Conservation (phyloP, 2,329 filamentous ascomycete genomes). For the Ceratocystis destructans region DNA sequence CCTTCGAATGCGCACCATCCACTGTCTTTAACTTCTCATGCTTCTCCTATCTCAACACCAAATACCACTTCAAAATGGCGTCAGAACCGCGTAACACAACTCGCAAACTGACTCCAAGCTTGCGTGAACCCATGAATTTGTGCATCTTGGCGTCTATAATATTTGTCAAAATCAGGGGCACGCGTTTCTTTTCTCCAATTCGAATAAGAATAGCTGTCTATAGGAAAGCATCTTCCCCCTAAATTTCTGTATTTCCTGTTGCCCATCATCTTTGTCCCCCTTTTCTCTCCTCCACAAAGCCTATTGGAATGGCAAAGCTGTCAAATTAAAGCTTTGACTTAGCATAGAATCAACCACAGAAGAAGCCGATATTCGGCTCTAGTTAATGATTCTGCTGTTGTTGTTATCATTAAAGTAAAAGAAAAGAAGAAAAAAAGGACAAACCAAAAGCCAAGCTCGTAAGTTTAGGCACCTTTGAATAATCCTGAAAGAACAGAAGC, state of each 20-base stretch:
- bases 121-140: not conserved
- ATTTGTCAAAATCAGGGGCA: not conserved
- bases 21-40: too few relatives aligned
- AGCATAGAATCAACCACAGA: not conserved
- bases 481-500: too few relatives aligned
- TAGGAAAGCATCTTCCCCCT: too few relatives aligned
- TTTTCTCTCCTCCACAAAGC: not conserved
- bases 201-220: not conserved
- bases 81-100: not conserved
- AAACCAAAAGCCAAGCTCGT: too few relatives aligned
- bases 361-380: not conserved
- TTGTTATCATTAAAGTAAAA: too few relatives aligned
- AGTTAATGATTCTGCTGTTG: too few relatives aligned
- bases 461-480: too few relatives aligned
- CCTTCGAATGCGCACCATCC: too few relatives aligned
- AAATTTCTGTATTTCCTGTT: too few relatives aligned
- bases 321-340: slow-evolving; percentile 3
- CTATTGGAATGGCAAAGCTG: not conserved
- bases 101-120: not conserved
- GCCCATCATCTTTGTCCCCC: not conserved
- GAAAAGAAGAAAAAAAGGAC: not conserved
- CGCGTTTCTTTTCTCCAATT: not conserved
- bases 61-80: not conserved
- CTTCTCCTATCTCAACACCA: not conserved
- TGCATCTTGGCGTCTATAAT: not conserved